Conservation (phyloP, 345 rosid genomes). For the Eucalyptus sp. region DNA sequence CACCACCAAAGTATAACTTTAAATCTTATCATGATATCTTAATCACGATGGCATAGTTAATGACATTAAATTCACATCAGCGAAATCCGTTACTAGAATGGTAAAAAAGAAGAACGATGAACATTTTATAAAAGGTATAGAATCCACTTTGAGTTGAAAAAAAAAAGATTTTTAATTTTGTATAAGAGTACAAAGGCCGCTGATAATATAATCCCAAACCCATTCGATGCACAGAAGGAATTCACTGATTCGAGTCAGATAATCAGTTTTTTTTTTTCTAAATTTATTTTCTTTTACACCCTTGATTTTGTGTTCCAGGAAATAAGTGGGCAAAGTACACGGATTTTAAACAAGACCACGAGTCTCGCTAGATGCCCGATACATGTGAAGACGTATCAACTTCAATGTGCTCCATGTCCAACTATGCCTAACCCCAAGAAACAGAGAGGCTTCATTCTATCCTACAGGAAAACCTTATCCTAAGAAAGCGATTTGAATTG, state of each 20-base stretch:
- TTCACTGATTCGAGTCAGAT: not conserved
- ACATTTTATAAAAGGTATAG: not conserved
- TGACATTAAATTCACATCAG: no score
- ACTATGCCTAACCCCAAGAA: not conserved
- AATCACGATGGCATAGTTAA: no score
- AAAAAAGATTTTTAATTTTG: not conserved
- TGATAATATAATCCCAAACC: not conserved
- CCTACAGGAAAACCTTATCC: not conserved
- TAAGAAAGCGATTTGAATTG: not conserved
- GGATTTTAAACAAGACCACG: not conserved
- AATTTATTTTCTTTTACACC: not conserved
- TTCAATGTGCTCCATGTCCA: not conserved
- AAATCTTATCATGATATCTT: no score
- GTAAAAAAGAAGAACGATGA: no score
- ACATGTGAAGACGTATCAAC: not conserved
- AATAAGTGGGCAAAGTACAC: not conserved
- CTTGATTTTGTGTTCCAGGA: no score
- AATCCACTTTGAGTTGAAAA: no score
- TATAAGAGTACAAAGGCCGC: not conserved
- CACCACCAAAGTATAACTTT: no score
- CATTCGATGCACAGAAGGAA: not conserved
- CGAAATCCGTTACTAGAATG: no score
- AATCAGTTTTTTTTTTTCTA: no score
- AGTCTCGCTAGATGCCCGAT: not conserved
- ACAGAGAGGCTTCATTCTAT: not conserved